Base-by-base conservation (phyloP, 306 rosid genomes). In the Cicer judaicum region DNA sequence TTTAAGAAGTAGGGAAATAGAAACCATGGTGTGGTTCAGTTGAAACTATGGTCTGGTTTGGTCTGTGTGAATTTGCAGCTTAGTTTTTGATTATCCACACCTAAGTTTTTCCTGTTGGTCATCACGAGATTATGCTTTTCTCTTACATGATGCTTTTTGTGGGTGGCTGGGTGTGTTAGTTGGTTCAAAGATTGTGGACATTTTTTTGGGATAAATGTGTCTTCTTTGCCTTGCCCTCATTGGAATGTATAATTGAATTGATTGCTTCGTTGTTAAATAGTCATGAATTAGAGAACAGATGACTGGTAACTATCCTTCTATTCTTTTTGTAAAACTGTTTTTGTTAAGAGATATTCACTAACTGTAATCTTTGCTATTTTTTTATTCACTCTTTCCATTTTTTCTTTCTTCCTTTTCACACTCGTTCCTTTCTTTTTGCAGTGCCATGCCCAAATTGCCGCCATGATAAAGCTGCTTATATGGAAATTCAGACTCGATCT, bases 401-500 rank as follows among this genome's bases (percentile, higher is more conserved):
- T 57, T 24, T 11, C 40, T 24, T 21, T 57, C 40, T 8, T 50
- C 24, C 38, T 4, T 60, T 70, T 54, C 64, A 70, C 44, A 75
- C 48, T 62, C 0, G 5, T 62, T 9, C 39, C 2, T 5, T 16
- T 41, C 9, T 16, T 81, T 2, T 64, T 67, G 72, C 81, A 89
- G 94, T 53, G 65, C 29, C 82, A 70, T 89, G 94, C 64, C 88
- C 87, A 46, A 82, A 21, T 64, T 89, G 94, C 75, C 56, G 54
- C 41, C 83, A 84, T 73, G 83, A 78, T 70, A 70, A 70, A 74
- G 90, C 88, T 24, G 82, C 88, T 19, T 89, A 65, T 72, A 55
- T 62, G 74, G 80, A 73, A 61, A 56, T 82, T 76, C 92, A 89
- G 77, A 89, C 89, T 53, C 88, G 90, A 52, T 85, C 95, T 24